These are phyloP conservation scores for Castanopsis chinensis DNA, from an alignment of 306 rosid species.

Conservation along the genomic window DNA sequence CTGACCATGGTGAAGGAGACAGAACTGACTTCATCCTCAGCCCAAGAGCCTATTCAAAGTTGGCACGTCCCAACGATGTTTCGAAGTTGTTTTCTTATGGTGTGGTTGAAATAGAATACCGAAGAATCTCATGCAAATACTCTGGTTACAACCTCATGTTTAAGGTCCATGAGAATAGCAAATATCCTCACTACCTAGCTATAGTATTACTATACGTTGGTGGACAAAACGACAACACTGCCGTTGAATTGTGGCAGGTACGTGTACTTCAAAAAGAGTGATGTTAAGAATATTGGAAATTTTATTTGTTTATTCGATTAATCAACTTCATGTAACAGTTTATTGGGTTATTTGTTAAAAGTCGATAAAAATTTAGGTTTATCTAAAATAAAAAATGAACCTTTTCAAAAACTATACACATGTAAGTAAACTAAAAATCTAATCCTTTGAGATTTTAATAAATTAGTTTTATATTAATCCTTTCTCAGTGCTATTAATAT, in stretches of 20 bases:
- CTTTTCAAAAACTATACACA: too few relatives aligned
- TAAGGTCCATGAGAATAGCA: conserved; percentile 63
- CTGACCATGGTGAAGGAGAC: conserved; percentile 59
- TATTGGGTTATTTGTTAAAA: too few relatives aligned
- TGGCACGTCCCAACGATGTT: conserved; percentile 30
- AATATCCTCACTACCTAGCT: conserved; percentile 59
- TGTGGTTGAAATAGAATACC: conserved; percentile 52
- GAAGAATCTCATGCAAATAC: conserved; percentile 54
- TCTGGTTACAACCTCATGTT: conserved; percentile 31
- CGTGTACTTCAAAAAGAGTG: background rate
- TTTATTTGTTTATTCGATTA: too few relatives aligned
- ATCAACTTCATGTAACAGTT: too few relatives aligned
- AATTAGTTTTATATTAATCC: too few relatives aligned
- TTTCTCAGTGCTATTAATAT: too few relatives aligned
- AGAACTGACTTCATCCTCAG: conserved; percentile 53
- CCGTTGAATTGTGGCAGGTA: conserved; percentile 62
- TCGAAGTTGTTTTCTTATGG: conserved; percentile 33
- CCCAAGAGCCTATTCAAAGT: conserved; percentile 35
- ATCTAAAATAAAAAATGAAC: too few relatives aligned
- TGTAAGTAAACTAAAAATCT: too few relatives aligned
- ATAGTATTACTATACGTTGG: conserved; percentile 32
- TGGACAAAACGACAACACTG: conserved; percentile 59
- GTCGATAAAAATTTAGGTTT: too few relatives aligned
- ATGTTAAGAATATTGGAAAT: too few relatives aligned
- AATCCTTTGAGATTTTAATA: too few relatives aligned